Evolutionary conservation across 257 asterid genomes (phyloP).

Genomic region (Solanum chmielewskii): DNA sequence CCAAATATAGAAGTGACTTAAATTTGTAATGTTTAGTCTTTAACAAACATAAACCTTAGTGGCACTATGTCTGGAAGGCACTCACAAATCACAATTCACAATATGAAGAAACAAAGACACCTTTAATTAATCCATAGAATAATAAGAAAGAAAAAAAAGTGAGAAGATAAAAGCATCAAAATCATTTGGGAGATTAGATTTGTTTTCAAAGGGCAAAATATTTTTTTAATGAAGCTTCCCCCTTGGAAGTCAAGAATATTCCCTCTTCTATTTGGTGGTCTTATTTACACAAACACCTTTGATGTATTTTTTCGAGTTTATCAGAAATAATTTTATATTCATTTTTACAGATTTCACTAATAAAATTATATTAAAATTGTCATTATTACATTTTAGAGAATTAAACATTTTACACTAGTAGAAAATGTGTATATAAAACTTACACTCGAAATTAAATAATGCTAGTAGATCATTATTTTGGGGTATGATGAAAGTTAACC

Average conservation of each 20-base stretch:
- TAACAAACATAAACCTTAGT: background rate
- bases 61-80: background rate
- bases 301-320: no score
- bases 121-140: background rate
- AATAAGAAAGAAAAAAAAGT: background rate
- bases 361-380: no score
- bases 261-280: background rate
- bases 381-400: no score
- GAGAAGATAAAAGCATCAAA: background rate
- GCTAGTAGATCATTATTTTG: background rate
- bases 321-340: no score
- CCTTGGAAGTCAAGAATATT: background rate
- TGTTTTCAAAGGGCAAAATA: background rate
- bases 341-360: background rate
- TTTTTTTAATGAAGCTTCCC: background rate
- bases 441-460: background rate
- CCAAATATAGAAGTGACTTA: background rate
- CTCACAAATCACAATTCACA: background rate
- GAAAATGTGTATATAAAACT: background rate
- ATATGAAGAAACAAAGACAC: background rate
- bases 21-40: constrained; percentile 4
- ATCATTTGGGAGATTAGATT: background rate
- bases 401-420: background rate
- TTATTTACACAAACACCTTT: background rate
- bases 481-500: background rate